Conservation (phyloP, 208 protist genomes). For the Trypanosoma platydactyli region DNA sequence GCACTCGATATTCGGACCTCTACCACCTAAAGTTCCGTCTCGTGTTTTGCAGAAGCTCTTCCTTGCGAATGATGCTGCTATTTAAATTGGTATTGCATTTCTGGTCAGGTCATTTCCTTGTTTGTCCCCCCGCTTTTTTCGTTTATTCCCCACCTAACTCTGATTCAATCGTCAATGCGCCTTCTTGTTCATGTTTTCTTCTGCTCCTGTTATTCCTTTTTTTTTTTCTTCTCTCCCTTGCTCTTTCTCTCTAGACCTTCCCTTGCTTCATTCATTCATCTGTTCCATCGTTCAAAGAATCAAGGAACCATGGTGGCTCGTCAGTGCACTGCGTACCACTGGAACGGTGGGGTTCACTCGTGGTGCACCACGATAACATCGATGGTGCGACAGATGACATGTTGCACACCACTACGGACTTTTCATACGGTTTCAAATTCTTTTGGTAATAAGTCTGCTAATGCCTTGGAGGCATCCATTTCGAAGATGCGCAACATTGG, state of each 20-base stretch:
- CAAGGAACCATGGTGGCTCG: slow-evolving; percentile 1
- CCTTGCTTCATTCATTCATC: neutral
- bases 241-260: neutral
- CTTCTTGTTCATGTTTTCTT: neutral
- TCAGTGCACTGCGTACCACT: slow-evolving; percentile 1
- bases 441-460: neutral
- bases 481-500: slow-evolving; percentile 91
- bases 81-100: no score
- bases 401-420: neutral
- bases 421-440: neutral
- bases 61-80: no score
- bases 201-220: neutral
- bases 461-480: slow-evolving; percentile 27
- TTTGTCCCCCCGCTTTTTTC: no score
- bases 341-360: neutral
- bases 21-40: no score
- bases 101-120: no score
- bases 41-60: no score
- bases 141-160: no score
- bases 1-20: no score
- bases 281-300: no score
- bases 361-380: neutral
- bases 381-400: neutral
- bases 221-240: slow-evolving; percentile 18
- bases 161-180: no score